Conservation (phyloP, 177 flowering plant genomes). For the Tripterygium wilfordii region DNA sequence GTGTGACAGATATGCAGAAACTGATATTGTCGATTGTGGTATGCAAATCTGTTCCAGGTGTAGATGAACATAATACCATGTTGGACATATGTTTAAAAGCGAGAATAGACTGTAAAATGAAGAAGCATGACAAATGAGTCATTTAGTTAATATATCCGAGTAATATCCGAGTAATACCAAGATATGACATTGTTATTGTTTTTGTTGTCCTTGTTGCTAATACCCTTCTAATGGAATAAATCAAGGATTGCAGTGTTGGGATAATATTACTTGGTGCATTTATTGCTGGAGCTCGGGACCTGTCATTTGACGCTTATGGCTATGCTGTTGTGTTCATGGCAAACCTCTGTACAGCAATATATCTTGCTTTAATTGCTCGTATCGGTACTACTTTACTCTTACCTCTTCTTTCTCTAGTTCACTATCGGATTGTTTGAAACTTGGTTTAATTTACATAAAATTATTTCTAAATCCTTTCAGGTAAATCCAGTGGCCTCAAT, state of each 20-base stretch:
- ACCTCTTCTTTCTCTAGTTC: slow-evolving; percentile 1
- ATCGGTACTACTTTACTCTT: slow-evolving; percentile 43
- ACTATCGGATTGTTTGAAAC: background rate
- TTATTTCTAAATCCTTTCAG: slow-evolving; percentile 33
- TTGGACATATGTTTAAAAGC: no score
- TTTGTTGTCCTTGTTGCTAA: slow-evolving; percentile 15
- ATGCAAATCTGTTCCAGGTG: no score
- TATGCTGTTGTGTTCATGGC: slow-evolving; percentile 69
- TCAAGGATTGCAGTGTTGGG: slow-evolving; percentile 74
- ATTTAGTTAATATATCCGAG: no score
- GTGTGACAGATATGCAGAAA: no score
- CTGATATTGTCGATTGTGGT: no score
- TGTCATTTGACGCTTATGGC: slow-evolving; percentile 76
- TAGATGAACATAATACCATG: no score
- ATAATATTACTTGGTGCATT: slow-evolving; percentile 78
- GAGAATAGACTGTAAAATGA: no score
- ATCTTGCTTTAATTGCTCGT: slow-evolving; percentile 83
- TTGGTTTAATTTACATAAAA: background rate
- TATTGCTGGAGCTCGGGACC: slow-evolving; percentile 81
- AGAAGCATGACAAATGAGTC: no score
- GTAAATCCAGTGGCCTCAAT: slow-evolving; percentile 83
- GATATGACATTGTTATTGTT: no score
- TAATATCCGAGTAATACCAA: no score
- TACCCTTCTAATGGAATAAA: slow-evolving; percentile 18
- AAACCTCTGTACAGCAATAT: slow-evolving; percentile 78